Evolutionary conservation across 1,284 basidiomycete genomes (phyloP), one percentile per base, ranked within the genome.

Genomic region (Golubevia pallescens): DNA sequence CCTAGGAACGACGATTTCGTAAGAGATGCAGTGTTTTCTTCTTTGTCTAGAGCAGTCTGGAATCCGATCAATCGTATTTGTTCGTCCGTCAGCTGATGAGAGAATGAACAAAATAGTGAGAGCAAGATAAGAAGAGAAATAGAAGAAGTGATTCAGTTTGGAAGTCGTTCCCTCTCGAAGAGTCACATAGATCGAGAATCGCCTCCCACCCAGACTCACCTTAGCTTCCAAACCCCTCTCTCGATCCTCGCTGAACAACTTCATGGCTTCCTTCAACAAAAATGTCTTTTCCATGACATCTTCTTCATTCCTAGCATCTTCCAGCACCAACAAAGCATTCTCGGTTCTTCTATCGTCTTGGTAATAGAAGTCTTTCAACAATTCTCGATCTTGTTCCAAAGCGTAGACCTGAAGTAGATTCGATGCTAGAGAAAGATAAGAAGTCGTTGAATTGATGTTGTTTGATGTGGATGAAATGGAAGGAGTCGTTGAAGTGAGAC

Each of bases 301-400:
- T 38, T 51, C 19, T 19, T 54, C 24, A 28, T n/a, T n/a, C 48
- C 86, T 84, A 4, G 89, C 88, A 14, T 94, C 93, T 82, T 97
- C 92, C 54, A 99, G 87, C 52, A 90, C 92, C 4, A 98, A 87
- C 16, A 93, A 89, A 0, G 94, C 97, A 81, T 91, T 95, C 78
- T 98, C 95, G 5, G 93, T 92, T 56, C 96, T 89, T 68, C 96
- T 89, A 86, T 99, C 97, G 81, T 99, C 97, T 60, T 96, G 96
- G 84, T 96, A 99, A 86, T 96, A 99, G 86, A 97, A 98, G 85
- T 99, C 95, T 16, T 93, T 89, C 13, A 98, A 88, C 89, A 99
- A 92, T 70, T 95, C 94, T 57, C 92, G 88, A 82, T 98, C 94
- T 54, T 77, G 68, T 59, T 53, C 69, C 23, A 66, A 70, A 3